These are phyloP conservation scores for Acrocalymma vagum DNA, from an alignment of 2,329 filamentous ascomycete species.

Conservation along the genomic window DNA sequence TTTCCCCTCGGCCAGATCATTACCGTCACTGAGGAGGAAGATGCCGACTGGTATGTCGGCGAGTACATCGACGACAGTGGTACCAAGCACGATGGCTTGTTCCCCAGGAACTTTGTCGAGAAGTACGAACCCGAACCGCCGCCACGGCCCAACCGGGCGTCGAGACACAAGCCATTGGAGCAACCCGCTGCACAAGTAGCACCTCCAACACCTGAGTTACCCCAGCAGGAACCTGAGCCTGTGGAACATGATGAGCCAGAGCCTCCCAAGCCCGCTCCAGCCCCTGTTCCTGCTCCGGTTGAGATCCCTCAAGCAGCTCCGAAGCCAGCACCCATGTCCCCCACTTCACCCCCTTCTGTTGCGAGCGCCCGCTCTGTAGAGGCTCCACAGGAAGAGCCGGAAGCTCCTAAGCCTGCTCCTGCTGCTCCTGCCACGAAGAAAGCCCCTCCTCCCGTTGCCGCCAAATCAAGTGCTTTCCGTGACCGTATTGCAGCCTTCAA, in stretches of 20 bases:
- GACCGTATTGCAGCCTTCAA: constrained; percentile 99
- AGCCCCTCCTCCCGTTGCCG: constrained; percentile 71
- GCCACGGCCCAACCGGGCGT: constrained; percentile 78
- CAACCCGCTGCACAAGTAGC: constrained; percentile 35
- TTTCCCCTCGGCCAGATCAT: constrained; percentile 89
- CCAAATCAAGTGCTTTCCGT: constrained; percentile 89
- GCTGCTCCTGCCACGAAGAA: constrained; percentile 54
- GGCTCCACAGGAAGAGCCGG: constrained; percentile 32
- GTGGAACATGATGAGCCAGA: constrained; percentile 34
- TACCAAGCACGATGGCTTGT: constrained; percentile 81
- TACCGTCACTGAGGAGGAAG: constrained; percentile 90
- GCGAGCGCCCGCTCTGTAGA: constrained; percentile 29
- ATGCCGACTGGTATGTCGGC: constrained; percentile 91
- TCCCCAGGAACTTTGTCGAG: constrained; percentile 97
- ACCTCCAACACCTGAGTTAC: constrained; percentile 36
- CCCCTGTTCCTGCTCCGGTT: constrained; percentile 46
- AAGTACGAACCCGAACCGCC: constrained; percentile 92
- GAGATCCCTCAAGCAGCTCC: constrained; percentile 31
- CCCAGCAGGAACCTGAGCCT: constrained; percentile 35
- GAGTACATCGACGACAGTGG: constrained; percentile 84
- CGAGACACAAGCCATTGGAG: constrained; percentile 57
- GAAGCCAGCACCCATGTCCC: constrained; percentile 34
- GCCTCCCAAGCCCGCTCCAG: constrained; percentile 49
- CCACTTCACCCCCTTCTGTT: constrained; percentile 37
- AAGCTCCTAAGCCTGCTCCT: constrained; percentile 51